Conservation (phyloP, 192 early-diverging fungal species). For the Haplosporangium gracile region DNA sequence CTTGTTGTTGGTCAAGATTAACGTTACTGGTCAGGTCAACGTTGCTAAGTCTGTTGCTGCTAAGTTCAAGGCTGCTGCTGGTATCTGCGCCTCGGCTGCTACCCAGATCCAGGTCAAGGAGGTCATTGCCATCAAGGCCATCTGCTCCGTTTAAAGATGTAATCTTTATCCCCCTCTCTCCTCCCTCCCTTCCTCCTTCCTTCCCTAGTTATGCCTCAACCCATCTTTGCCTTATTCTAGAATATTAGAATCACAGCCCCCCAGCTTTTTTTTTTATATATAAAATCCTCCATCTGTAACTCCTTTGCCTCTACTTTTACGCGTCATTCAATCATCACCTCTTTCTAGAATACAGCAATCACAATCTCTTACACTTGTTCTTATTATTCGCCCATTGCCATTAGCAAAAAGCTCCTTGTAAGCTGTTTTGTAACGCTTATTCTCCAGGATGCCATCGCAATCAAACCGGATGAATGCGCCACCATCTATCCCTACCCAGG, state of each 20-base stretch:
- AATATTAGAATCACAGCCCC: background rate
- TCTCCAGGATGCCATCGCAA: no score
- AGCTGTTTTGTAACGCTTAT: no score
- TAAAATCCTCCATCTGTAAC: background rate
- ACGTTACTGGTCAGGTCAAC: conserved; percentile 40
- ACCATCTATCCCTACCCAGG: no score
- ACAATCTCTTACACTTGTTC: no score
- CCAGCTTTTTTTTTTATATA: background rate
- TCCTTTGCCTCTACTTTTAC: no score
- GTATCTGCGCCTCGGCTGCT: conserved; percentile 36
- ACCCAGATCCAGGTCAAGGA: conserved; percentile 34
- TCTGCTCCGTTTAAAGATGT: conserved; percentile 22
- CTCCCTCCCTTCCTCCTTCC: background rate
- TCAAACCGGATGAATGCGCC: background rate
- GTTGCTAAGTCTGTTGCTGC: conserved; percentile 22
- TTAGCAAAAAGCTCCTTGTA: no score
- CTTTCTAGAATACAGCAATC: no score
- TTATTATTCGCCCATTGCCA: no score
- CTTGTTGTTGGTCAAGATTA: conserved; percentile 49
- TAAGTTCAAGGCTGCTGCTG: conserved; percentile 48
- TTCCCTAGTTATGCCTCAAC: background rate
- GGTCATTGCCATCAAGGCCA: conserved; percentile 39
- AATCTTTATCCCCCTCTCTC: background rate
- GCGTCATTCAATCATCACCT: no score
- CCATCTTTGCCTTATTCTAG: background rate